Evolutionary conservation across 352 stramenopile genomes (phyloP), one percentile per base, ranked within the genome.

Genomic region (Phytophthora litchii): DNA sequence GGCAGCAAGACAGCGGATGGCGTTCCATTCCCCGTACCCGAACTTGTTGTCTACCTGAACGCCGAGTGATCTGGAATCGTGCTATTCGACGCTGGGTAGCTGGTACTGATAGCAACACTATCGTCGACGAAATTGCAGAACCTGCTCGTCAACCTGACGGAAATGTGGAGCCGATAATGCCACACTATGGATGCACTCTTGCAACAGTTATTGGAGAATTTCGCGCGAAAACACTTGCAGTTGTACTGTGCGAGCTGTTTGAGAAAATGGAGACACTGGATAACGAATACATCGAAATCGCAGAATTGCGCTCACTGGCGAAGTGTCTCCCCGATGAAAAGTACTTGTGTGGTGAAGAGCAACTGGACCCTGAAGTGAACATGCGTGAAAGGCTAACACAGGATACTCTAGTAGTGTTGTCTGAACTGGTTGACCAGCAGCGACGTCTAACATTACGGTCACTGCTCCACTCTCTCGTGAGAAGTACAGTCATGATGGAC

Each of bases 261-360:
- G 83, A 92, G 43, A 63, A 70, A n/a, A 84, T 89, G 75, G 83
- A 92, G 50, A 58, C 72, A 0, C 46, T 69, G 4, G 83, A 89
- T 36, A 82, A 74, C 32, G 77, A 72, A 3, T 83, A 85, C 52
- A 74, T 89, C 13, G 83, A 89, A 3, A 85, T 92, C 6, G 80
- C 83, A 20, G 83, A 92, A 37, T 37, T 92, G 10, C 76, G 83
- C 0, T 92, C 80, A 10, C 60, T 91, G 4, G 53, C 67, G 9
- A 89, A 89, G 50, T 70, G 59, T n/a, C 34, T 62, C 1, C 47
- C 23, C 16, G 36, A 56, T 12, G 42, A 70, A 17, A 32, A 53
- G 35, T 29, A 27, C 16, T 38, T 27, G 11, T 14, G 21, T 20
- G 12, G 27, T 38, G 29, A 59, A 34, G 42, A 59, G 29, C 25